phyloP scores from a whole-genome alignment of 768 basidiomycete genomes.

The Boletus edulis region DNA sequence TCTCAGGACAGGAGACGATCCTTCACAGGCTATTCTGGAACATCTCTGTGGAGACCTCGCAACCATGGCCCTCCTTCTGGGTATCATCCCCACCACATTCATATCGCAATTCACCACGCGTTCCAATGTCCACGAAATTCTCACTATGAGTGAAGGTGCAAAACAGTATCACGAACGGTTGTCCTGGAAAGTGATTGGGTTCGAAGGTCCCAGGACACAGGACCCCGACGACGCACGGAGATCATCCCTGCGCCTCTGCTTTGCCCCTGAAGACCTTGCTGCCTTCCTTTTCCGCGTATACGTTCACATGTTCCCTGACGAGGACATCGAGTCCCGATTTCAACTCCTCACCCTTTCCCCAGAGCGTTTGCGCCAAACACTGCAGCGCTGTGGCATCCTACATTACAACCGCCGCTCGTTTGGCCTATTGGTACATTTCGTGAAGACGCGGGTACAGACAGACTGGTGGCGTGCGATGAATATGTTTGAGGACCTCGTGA shows the following conservation, averaged over 20 bases:
- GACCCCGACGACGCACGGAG: too few species aligned
- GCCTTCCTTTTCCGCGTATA: slow-evolving; percentile 24
- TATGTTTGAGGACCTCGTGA: slow-evolving; percentile 21
- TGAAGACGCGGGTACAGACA: slow-evolving; percentile 34
- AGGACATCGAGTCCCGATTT: slow-evolving; percentile 7
- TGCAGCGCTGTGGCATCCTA: slow-evolving; percentile 17
- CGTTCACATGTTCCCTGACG: slow-evolving; percentile 27
- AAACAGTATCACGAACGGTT: slow-evolving; percentile 26
- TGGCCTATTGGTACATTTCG: slow-evolving; percentile 40
- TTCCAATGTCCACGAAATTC: slow-evolving; percentile 21
- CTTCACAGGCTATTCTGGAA: slow-evolving; percentile 15
- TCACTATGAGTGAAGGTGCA: not conserved
- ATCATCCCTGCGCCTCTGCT: slow-evolving; percentile 2
- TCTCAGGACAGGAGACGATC: slow-evolving; percentile 10
- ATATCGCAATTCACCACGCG: slow-evolving; percentile 25
- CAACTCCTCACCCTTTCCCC: not conserved
- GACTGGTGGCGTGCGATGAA: slow-evolving; percentile 46
- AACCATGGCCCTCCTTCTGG: slow-evolving; percentile 25
- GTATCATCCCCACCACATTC: slow-evolving; percentile 20
- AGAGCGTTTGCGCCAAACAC: not conserved
- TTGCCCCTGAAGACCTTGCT: slow-evolving; percentile 19
- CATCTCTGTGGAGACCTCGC: slow-evolving; percentile 24
- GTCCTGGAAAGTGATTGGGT: slow-evolving; percentile 19
- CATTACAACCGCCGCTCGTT: slow-evolving; percentile 52
- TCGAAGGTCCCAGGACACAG: not conserved